A percentile compares a stretch with the other conserved stretches of the same genome.
These are phyloP conservation scores for Botrytis aclada DNA, from an alignment of 2,329 filamentous ascomycete genomes.

Conservation along the genomic window DNA sequence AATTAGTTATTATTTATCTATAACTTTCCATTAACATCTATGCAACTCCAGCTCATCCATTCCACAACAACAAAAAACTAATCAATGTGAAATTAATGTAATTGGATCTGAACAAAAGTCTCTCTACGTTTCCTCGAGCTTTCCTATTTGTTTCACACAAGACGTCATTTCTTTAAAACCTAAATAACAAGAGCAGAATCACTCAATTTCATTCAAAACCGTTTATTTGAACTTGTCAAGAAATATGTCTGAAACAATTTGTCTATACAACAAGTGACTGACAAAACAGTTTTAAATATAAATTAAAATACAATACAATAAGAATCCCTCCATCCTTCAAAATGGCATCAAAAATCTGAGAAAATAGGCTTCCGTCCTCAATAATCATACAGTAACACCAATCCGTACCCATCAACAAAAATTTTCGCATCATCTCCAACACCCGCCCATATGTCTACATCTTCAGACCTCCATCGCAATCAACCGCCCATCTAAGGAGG, in stretches of 20 bases:
- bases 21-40: not conserved
- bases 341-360: not conserved
- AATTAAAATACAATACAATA: not conserved
- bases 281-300: not conserved
- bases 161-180: not conserved
- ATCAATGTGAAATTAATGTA: not conserved
- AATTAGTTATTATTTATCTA: not conserved
- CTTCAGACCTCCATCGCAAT: not conserved
- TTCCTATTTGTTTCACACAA: not conserved
- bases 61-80: not conserved
- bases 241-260: not conserved
- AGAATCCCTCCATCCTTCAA: not conserved
- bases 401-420: not conserved
- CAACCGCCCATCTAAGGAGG: not conserved
- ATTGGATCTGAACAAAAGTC: fast-evolving
- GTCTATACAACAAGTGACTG: not conserved
- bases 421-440: not conserved
- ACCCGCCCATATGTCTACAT: not conserved
- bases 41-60: not conserved
- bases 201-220: not conserved
- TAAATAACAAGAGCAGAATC: not conserved
- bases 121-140: not conserved
- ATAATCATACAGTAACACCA: not conserved
- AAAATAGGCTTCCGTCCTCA: not conserved
- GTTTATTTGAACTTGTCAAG: not conserved